Percentiles rank a stretch among this genome's conserved stretches.
Evolutionary conservation across 768 basidiomycete genomes (phyloP).

Genomic region (Trametes villosa): DNA sequence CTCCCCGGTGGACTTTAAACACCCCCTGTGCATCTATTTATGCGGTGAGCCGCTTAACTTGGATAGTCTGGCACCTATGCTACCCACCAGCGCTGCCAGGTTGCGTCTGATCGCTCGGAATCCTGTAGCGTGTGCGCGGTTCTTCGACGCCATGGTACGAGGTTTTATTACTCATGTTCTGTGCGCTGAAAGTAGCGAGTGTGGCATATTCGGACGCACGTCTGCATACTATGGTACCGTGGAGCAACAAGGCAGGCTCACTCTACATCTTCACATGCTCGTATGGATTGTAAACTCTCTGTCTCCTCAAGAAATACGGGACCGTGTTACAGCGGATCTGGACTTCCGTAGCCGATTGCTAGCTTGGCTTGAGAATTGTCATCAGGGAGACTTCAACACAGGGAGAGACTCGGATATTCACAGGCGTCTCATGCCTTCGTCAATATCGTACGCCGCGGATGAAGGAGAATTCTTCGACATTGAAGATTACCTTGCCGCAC

Average conservation of each 20-base stretch:
- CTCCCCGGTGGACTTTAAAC: neutral
- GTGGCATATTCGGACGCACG: conserved; percentile 35
- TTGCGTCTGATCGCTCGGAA: neutral
- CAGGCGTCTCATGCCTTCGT: neutral
- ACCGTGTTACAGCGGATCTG: neutral
- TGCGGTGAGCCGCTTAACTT: neutral
- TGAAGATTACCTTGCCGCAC: neutral
- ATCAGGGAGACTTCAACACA: neutral
- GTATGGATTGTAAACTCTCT: conserved; percentile 37
- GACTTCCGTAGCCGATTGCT: neutral
- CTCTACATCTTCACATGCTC: conserved; percentile 43
- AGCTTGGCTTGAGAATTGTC: neutral
- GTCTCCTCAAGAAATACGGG: conserved; percentile 14
- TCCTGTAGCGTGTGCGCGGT: neutral
- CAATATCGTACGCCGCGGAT: neutral
- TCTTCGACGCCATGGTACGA: neutral
- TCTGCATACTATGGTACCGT: conserved; percentile 44
- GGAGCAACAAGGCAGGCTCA: conserved; percentile 44
- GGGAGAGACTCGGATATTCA: too few relatives aligned
- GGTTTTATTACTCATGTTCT: neutral
- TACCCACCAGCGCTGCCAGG: neutral
- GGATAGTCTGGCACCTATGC: neutral
- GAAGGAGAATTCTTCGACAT: neutral
- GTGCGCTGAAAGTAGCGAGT: neutral
- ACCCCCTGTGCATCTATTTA: conserved; percentile 1